Evolutionary conservation across 2,329 filamentous ascomycete species (phyloP), one percentile per base, ranked within the genome.

Genomic region (Dothistroma septosporum): DNA sequence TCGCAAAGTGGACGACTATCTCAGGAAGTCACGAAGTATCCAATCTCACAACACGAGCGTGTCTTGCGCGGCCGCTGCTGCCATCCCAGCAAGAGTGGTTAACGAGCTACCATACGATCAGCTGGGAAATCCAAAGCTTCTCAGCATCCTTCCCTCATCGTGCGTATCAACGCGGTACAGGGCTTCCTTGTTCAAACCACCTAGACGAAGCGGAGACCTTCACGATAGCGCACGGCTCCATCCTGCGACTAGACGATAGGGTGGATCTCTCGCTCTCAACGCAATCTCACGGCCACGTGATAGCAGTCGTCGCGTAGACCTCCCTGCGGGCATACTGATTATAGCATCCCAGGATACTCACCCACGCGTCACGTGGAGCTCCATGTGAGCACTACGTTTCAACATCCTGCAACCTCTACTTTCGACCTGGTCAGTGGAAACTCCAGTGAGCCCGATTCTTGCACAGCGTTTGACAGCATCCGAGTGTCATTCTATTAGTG

Each of bases 351-450:
- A 31, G 24, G 24, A 53, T 21, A 35, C 31, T 31, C 12, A 28
- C 24, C 24, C 24, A 28, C 24, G 24, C 24, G 24, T 32, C 50
- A 32, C 31, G 50, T 32, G 50, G 50, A 35, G 24, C 50, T 53
- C 1, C 10, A 14, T 6, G 50, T 53, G 31, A 35, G 31, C 50
- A 53, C 50, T 35, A 53, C 50, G 50, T 35, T 32, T 53, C 50
- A 35, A 35, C 49, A 53, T 53, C 31, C 31, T 32, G 24, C 33
- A 53, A n/a, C 31, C 49, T 14, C 50, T 21, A 21, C 31, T 35
- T 22, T 32, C 41, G 41, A 24, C 55, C 55, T 49, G 46, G 41
- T 57, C 55, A 16, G 22, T 48, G 55, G 55, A 37, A 57, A 57
- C 48, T 24, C 47, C 16, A n/a, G 10, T 33, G 50, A 35, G 8